Base-by-base conservation (phyloP, 1,284 basidiomycete genomes). In the Rhodofomes roseus region DNA sequence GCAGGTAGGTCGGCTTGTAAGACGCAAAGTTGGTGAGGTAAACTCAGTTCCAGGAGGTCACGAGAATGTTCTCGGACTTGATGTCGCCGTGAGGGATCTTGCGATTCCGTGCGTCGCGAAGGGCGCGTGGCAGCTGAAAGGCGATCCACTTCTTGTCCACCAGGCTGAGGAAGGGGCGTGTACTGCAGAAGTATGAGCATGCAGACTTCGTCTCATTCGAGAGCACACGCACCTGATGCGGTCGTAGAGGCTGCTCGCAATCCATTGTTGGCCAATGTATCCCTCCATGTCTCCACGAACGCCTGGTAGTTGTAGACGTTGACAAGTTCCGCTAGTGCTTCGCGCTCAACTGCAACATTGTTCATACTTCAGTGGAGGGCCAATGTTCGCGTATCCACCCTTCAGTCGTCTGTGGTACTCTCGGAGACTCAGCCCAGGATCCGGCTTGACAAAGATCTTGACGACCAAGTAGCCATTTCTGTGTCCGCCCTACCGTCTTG, bases 91-190 rank as follows among this genome's bases (percentile, higher is more conserved):
- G 97, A 1, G 95, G 85, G 18, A 97, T 81, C 77, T 95, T 84
- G 61, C 89, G 86, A 57, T 87, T 87, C 25, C 93, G 85, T 0
- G 93, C 86, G 64, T 95, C 93, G 34, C 89, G 84, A 60, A 99
- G 82, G 2, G 90, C 94, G 31, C 85, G 90, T 55, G 99, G 79
- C 1, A 99, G 80, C 73, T 99, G 96, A 71, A 95, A 99, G 0
- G 92, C 89, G 63, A 99, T 94, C 97, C 97, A 99, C 70, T 95
- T 94, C 82, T 99, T 99, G 79, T 99, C 97, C 48, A 98, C 84
- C 56, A 81, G 73, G 59, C 88, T 90, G 54, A 99, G 80, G 76
- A 99, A 99, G 0, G 97, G 97, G 29, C 97, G 90, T 1, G 96
- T 99, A 71, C 96, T 98, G 65, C 1, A 52, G 22, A 9, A 36